These are phyloP conservation scores for Malassezia japonica DNA, from an alignment of 1,284 basidiomycete genomes.

Conservation along the genomic window DNA sequence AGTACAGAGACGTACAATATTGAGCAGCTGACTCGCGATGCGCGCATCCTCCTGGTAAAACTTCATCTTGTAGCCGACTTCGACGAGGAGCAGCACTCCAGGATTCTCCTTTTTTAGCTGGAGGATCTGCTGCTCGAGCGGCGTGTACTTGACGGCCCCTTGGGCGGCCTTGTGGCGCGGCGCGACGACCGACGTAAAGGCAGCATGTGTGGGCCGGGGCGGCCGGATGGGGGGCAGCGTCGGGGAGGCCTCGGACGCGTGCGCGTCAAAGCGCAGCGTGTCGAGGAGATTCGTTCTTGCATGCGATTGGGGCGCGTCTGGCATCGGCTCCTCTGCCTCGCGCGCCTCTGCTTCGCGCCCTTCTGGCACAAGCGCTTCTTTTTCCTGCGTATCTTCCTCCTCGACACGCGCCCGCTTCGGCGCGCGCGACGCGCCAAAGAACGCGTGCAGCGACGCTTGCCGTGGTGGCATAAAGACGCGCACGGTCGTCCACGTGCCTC, in stretches of 20 bases:
- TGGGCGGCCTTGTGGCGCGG: too few relatives aligned
- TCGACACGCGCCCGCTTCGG: background rate
- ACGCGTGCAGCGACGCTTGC: conserved; percentile 3
- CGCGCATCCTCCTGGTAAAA: conserved; percentile 81
- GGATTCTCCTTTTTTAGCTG: conserved; percentile 51
- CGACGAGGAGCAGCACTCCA: conserved; percentile 70
- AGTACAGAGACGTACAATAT: conserved; percentile 53
- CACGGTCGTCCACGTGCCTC: background rate
- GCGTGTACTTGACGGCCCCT: conserved; percentile 52
- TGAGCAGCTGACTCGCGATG: conserved; percentile 69
- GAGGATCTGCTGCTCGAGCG: conserved; percentile 42
- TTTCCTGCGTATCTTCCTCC: background rate
- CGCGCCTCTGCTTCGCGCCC: too few relatives aligned
- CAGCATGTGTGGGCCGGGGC: too few relatives aligned
- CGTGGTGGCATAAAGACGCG: background rate
- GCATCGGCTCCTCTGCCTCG: too few relatives aligned
- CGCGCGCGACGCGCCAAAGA: background rate
- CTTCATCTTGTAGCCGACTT: conserved; percentile 57
- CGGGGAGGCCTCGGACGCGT: too few relatives aligned
- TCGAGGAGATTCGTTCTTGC: too few relatives aligned
- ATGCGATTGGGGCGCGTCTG: too few relatives aligned
- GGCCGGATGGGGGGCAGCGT: too few relatives aligned
- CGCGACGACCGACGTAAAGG: too few relatives aligned
- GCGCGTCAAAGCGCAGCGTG: too few relatives aligned
- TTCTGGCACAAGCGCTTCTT: too few relatives aligned